Percentiles rank a stretch among this genome's conserved stretches.
Conservation (phyloP, 169 alveolate species). For the Toxoplasma gondii region DNA sequence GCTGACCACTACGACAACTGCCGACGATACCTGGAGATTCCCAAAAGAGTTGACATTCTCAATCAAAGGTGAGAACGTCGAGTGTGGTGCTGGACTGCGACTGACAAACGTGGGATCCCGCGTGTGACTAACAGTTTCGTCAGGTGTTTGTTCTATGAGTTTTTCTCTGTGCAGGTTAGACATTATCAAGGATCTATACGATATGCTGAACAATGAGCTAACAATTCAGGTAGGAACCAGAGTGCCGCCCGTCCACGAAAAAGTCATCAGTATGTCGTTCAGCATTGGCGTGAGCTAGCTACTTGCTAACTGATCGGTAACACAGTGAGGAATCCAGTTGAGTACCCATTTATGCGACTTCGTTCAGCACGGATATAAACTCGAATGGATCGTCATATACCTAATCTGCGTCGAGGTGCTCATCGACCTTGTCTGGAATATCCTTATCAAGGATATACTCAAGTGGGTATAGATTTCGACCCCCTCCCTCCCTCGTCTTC, state of each 20-base stretch:
- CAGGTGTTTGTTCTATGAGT: neutral
- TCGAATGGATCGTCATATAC: slow-evolving; percentile 86
- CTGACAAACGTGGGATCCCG: neutral
- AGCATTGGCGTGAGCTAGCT: too few species aligned
- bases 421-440: slow-evolving; percentile 87
- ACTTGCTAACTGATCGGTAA: neutral
- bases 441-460: slow-evolving; percentile 81
- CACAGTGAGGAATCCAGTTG: neutral
- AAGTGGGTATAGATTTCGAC: slow-evolving; percentile 73
- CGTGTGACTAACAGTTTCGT: neutral
- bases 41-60: slow-evolving; percentile 84
- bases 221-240: slow-evolving; percentile 74
- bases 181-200: slow-evolving; percentile 85
- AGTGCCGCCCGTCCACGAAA: neutral
- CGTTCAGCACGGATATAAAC: slow-evolving; percentile 83
- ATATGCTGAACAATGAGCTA: slow-evolving; percentile 84
- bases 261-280: too few species aligned
- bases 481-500: neutral
- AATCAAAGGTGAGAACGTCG: slow-evolving; percentile 78
- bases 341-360: neutral
- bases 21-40: slow-evolving; percentile 83
- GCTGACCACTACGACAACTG: slow-evolving; percentile 81
- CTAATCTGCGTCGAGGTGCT: slow-evolving; percentile 82
- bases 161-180: slow-evolving; percentile 71
- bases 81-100: neutral